These are phyloP conservation scores for Colletotrichum higginsianum DNA, from an alignment of 2,329 filamentous ascomycete species.

Conservation along the genomic window DNA sequence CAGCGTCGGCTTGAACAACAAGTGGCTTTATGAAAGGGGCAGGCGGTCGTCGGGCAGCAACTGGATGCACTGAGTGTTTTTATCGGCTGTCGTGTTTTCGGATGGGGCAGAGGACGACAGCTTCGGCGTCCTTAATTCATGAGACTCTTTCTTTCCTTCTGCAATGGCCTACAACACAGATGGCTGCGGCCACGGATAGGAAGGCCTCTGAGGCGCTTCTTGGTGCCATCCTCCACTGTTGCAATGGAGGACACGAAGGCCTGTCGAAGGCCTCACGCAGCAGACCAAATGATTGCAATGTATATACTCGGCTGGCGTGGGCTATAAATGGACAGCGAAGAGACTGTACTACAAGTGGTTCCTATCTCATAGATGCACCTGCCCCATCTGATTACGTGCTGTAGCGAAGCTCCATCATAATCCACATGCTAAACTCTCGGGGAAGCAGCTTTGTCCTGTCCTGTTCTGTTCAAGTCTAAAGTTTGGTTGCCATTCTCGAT, in stretches of 20 bases:
- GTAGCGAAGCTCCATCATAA: conserved; percentile 1
- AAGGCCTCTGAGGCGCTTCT: neutral
- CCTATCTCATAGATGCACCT: neutral
- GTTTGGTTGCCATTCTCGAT: neutral
- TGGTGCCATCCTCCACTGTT: neutral
- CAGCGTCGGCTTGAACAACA: conserved; percentile 87
- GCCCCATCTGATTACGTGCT: conserved; percentile 4
- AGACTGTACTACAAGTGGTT: neutral
- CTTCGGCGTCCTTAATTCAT: neutral
- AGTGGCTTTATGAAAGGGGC: conserved; percentile 94
- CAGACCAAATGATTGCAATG: neutral
- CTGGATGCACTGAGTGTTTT: conserved; percentile 36
- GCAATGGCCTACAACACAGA: neutral
- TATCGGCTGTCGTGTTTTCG: neutral
- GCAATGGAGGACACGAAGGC: neutral
- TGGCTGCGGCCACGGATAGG: neutral
- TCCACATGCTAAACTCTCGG: conserved; percentile 4
- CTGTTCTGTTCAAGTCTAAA: neutral
- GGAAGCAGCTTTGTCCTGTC: neutral
- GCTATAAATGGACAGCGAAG: neutral
- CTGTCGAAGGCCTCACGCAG: neutral
- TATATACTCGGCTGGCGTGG: neutral
- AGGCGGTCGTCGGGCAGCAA: conserved; percentile 62
- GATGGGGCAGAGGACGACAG: neutral
- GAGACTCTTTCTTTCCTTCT: neutral